Evolutionary conservation across 169 alveolate genomes (phyloP), one percentile per base, ranked within the genome.

Genomic region (Cryptosporidium ubiquitum): DNA sequence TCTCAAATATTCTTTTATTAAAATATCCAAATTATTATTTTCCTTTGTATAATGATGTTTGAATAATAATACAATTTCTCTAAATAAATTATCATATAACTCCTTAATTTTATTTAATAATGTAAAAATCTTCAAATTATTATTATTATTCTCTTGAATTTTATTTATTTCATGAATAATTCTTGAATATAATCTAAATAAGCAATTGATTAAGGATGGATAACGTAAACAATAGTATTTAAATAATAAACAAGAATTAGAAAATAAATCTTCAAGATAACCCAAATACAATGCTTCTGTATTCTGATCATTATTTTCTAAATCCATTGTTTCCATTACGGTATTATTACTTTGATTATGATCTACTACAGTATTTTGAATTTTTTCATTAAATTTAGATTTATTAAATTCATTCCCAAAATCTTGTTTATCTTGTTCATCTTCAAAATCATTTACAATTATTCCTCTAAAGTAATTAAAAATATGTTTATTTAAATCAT

Each of bases 141-240:
- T 66, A 10, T 18, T 33, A 26, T 33, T 12, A 66, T 16, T 14
- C 20, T 66, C 51, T n/a, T 66, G 84, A 23, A n/a, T 23, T 51
- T 29, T 69, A 39, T 23, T 5, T 31, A 42, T 42, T 18, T 10
- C 64, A 42, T 23, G 6, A 5, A 44, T 42, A 29, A 69, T 23
- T 31, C 64, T 69, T 29, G 29, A 47, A 14, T 44, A 44, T 44
- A 69, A 42, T 7, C 16, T n/a, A 20, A 79, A 40, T 26, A 79
- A 29, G 6, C 26, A 44, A 37, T 79, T 35, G 12, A 79, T 79
- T 39, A 79, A 31, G 3, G n/a, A 23, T 35, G 89, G 89, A 40
- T 79, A 61, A 29, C 64, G 40, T 31, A 79, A 16, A 37, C 79
- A 79, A 39, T 64, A 61, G 0, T 79, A 79, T 31, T 79, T 79